Evolutionary conservation across 2,329 filamentous ascomycete species (phyloP).

Genomic region (Cladosporium sp.): DNA sequence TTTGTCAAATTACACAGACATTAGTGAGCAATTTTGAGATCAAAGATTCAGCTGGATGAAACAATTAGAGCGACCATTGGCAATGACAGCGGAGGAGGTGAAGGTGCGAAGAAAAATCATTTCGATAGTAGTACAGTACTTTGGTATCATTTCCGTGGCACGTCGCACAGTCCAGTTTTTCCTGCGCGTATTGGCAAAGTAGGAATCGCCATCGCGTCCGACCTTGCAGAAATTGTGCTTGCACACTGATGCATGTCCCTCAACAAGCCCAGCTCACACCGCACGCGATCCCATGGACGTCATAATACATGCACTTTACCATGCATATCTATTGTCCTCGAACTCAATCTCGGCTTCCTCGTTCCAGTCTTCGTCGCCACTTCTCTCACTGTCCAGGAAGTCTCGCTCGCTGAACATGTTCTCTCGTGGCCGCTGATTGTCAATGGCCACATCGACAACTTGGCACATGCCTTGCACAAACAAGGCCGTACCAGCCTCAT

Average conservation of each 20-base stretch:
- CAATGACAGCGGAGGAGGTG: too few species aligned
- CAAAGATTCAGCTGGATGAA: too few species aligned
- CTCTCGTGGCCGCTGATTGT: slow-evolving; percentile 70
- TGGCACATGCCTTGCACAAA: slow-evolving; percentile 66
- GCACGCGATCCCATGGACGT: too few species aligned
- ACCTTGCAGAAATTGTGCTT: too few species aligned
- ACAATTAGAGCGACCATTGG: too few species aligned
- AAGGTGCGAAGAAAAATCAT: not conserved
- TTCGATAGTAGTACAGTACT: not conserved
- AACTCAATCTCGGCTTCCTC: slow-evolving; percentile 53
- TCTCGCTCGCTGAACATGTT: slow-evolving; percentile 66
- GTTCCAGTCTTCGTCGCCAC: slow-evolving; percentile 54
- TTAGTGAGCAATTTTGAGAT: too few species aligned
- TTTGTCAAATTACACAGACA: too few species aligned
- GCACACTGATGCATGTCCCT: too few species aligned
- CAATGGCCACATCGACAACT: slow-evolving; percentile 66
- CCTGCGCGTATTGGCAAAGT: not conserved
- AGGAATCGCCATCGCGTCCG: not conserved
- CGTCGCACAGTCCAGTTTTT: not conserved
- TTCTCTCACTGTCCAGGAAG: slow-evolving; percentile 62
- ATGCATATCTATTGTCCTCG: slow-evolving; percentile 37
- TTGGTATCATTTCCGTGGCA: not conserved
- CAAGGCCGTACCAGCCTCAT: slow-evolving; percentile 15
- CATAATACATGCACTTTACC: slow-evolving; percentile 22
- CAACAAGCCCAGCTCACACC: too few species aligned